Base-by-base conservation (phyloP, 768 basidiomycete species). In the Podaxis mareebaensis region DNA sequence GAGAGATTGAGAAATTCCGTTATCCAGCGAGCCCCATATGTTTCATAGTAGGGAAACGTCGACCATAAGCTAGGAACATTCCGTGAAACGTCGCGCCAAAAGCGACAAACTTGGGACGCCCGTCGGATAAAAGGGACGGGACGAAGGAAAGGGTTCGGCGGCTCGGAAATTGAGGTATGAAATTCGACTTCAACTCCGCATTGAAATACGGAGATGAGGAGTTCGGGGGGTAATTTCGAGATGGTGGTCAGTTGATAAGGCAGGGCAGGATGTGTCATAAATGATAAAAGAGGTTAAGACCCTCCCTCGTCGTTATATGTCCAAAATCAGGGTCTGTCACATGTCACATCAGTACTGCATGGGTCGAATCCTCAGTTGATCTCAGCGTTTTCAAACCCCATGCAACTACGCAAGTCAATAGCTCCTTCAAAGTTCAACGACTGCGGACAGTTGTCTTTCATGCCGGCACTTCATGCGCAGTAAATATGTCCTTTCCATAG, bases 91-190 rank as follows among this genome's bases (percentile, higher is more conserved):
- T 60, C 48, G 24, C 49, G 49, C 59, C 59, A 60, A 24, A 53
- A 12, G 24, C 22, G 59, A 39, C 59, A 60, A n/a, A 60, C 59
- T 24, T 60, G 59, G 38, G 59, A 60, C 17, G 40, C 59, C 17
- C 48, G 59, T 22, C 17, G 20, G 24, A 52, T 28, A 36, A 60
- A 60, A n/a, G 59, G 51, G 24, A 51, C 17, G 15, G 22, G 59
- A 17, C 51, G 59, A 6, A 40, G 59, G 51, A 39, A 60, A 24
- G 59, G 59, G 15, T 60, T 60, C 20, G 6, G 33, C 30, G 59
- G 54, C 20, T 40, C 22, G 20, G 58, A 38, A 13, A 60, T 38
- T 12, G 59, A 51, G 36, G 7, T 22, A 17, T n/a, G 5, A 13
- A 52, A 53, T 39, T 60, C 59, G 1, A 40, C 51, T 22, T 53